These are phyloP conservation scores for Jacaranda mimosifolia DNA, from an alignment of 257 asterid genomes.

Conservation along the genomic window DNA sequence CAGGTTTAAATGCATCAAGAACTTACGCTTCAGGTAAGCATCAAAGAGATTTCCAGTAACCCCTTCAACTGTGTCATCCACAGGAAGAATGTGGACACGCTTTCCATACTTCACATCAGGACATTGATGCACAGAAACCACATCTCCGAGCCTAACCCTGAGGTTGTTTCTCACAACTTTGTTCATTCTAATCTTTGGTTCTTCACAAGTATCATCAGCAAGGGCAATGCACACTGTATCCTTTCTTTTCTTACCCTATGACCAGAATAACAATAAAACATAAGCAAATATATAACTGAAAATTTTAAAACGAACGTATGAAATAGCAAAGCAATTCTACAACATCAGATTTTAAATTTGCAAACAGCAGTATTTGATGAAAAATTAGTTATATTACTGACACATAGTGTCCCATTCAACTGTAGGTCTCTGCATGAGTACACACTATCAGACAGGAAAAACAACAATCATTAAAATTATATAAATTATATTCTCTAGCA, in stretches of 20 bases:
- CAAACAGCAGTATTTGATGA: neutral
- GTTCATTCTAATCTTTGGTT: slow-evolving; percentile 84
- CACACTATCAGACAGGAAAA: slow-evolving; percentile 8
- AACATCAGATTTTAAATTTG: neutral
- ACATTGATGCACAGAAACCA: slow-evolving; percentile 85
- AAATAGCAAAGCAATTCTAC: neutral
- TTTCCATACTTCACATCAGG: slow-evolving; percentile 89
- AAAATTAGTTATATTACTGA: slow-evolving; percentile 9
- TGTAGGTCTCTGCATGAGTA: slow-evolving; percentile 5
- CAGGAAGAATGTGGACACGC: slow-evolving; percentile 87
- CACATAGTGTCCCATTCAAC: neutral
- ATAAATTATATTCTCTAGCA: neutral
- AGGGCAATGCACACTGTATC: slow-evolving; percentile 80
- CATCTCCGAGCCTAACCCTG: slow-evolving; percentile 90
- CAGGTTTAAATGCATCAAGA: slow-evolving; percentile 10
- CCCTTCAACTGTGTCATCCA: slow-evolving; percentile 83
- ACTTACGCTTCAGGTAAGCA: slow-evolving; percentile 76
- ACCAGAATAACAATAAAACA: neutral
- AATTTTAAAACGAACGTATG: neutral
- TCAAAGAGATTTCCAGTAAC: slow-evolving; percentile 83
- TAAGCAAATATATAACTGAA: neutral
- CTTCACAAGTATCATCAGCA: slow-evolving; percentile 81
- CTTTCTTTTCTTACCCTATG: slow-evolving; percentile 81
- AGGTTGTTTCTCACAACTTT: slow-evolving; percentile 81
- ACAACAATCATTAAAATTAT: neutral